phyloP scores from a whole-genome alignment of 805 yeast genomes.

The Phaffomyces antillensis region DNA sequence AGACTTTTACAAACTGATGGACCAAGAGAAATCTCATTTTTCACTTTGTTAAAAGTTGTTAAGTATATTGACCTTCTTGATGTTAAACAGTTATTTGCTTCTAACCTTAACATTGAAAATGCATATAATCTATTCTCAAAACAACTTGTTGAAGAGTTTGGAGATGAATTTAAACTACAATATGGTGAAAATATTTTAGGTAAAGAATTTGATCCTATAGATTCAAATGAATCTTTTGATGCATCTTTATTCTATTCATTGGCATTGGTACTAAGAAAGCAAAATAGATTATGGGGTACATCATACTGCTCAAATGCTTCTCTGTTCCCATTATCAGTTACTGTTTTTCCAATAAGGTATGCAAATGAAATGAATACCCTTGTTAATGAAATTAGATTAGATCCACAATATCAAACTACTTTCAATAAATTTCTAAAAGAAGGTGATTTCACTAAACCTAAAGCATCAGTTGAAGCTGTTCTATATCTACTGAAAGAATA shows the following conservation, averaged over 20 bases:
- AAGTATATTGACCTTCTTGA: conserved; percentile 25
- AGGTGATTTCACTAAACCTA: neutral
- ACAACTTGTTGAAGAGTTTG: conserved; percentile 11
- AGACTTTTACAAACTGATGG: conserved; percentile 34
- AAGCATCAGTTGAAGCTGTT: conserved; percentile 27
- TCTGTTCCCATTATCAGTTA: conserved; percentile 35
- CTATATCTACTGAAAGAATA: conserved; percentile 46
- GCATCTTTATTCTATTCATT: conserved; percentile 35
- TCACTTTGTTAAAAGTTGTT: conserved; percentile 31
- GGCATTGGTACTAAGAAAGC: conserved; percentile 43
- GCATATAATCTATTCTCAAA: conserved; percentile 23
- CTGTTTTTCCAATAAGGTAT: conserved; percentile 35
- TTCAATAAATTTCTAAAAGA: conserved; percentile 20
- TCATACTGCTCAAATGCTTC: conserved; percentile 25
- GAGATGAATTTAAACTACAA: conserved; percentile 24
- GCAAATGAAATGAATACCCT: conserved; percentile 29
- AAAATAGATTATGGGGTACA: conserved; percentile 38
- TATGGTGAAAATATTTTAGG: conserved; percentile 11
- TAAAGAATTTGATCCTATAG: conserved; percentile 9
- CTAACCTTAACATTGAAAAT: conserved; percentile 13
- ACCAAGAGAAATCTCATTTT: conserved; percentile 33
- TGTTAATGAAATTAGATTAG: conserved; percentile 17
- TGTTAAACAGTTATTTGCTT: conserved; percentile 12
- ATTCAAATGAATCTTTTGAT: conserved; percentile 9
- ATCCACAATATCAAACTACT: conserved; percentile 18